A percentile compares a stretch with the other conserved stretches of the same genome.
These are phyloP conservation scores for Lentithecium fluviatile DNA, from an alignment of 495 filamentous ascomycete species.

Conservation along the genomic window DNA sequence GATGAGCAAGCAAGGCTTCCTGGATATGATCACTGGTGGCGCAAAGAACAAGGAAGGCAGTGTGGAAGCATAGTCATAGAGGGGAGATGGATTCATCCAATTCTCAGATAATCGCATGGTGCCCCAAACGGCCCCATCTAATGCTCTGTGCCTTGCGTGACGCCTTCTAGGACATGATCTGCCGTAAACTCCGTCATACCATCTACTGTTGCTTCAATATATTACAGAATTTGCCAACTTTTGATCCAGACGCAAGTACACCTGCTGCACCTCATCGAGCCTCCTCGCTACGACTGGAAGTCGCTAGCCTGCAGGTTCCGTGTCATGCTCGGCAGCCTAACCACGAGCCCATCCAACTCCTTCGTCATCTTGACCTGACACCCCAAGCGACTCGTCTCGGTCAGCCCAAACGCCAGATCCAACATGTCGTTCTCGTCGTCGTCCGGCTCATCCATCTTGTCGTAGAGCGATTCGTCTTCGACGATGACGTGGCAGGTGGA, in stretches of 20 bases:
- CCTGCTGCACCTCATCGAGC: too few species aligned
- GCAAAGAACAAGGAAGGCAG: slow-evolving; percentile 49
- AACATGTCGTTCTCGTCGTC: slow-evolving; percentile 99
- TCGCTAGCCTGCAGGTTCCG: slow-evolving; percentile 94
- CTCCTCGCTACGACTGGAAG: slow-evolving; percentile 58
- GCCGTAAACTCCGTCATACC: too few species aligned
- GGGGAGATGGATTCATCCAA: neutral
- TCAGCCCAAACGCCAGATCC: slow-evolving; percentile 91
- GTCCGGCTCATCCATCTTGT: slow-evolving; percentile 85
- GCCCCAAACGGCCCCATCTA: too few species aligned
- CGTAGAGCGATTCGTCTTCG: slow-evolving; percentile 68
- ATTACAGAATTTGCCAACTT: too few species aligned
- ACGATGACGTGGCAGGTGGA: slow-evolving; percentile 98
- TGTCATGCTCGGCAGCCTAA: slow-evolving; percentile 87
- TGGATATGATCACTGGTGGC: slow-evolving; percentile 80
- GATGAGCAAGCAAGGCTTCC: slow-evolving; percentile 94
- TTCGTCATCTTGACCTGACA: slow-evolving; percentile 92
- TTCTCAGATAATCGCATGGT: too few species aligned
- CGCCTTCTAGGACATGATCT: neutral
- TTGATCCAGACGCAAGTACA: too few species aligned
- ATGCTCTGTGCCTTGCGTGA: neutral
- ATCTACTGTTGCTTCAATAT: too few species aligned
- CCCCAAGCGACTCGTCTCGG: slow-evolving; percentile 91
- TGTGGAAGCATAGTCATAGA: slow-evolving; percentile 25
- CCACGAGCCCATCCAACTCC: slow-evolving; percentile 80